Evolutionary conservation across 345 rosid species (phyloP), one percentile per base, ranked within the genome.

Genomic region (Bruguiera parviflora): DNA sequence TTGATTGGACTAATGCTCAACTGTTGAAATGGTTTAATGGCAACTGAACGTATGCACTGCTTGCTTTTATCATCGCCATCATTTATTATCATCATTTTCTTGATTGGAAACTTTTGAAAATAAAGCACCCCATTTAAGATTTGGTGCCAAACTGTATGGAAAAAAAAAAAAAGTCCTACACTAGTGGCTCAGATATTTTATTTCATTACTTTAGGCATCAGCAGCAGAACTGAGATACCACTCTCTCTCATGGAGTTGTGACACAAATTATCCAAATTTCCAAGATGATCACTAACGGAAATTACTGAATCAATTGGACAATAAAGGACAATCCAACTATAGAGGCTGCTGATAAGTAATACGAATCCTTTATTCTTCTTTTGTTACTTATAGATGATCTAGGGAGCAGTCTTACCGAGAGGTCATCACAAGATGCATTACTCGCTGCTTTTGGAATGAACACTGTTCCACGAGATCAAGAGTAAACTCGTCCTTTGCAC

Each of bases 391-490:
- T 56, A 1, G 28, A 56, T 21, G 35, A 64, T 31, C 16, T 28
- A 61, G 56, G 21, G 53, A 43, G 63, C 39, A 29, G 61, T 64
- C 84, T 81, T 82, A 86, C 99, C 86, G 83, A 43, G 96, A 95
- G 83, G 89, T 86, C 86, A 87, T 79, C 73, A 88, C 91, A 39
- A 95, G 93, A 83, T 95, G 96, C 97, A 95, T 86, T 58, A 92
- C 87, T 4, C 86, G 85, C 75, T 95, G 96, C 85, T 95, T 95
- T 84, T 92, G 99, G 87, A 92, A 95, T 20, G 97, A 87, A 81
- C 97, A 95, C 64, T 95, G 99, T 81, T 95, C 99, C 59, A 95
- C 97, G 61, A 95, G 99, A 84, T 95, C 99, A 76, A 95, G 96
- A 53, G 99, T 90, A 76, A 95, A 95, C 80, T 95, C 96, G 76